Base-by-base conservation (phyloP, 768 basidiomycete genomes). In the Pleurotus tuber-regium region DNA sequence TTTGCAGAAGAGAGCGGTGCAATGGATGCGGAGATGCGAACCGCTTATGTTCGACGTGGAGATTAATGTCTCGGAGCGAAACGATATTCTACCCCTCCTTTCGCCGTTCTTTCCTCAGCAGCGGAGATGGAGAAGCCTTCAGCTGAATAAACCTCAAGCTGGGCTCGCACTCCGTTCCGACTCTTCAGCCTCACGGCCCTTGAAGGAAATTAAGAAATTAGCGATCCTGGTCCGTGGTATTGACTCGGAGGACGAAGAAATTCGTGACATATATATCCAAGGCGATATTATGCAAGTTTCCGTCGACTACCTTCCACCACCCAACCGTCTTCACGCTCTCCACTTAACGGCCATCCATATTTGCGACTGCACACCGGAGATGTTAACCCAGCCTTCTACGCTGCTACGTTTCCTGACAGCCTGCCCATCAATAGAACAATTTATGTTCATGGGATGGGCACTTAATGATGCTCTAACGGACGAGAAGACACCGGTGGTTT, bases 381-480 rank as follows among this genome's bases (percentile, higher is more conserved):
- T 68, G 54, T 70, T 65, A 59, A 69, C 74, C 14, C 71, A 71
- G 26, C 76, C 84, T 8, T 66, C 67, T 35, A 72, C 75, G 26
- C 68, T 88, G 35, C 75, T 89, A 54, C 67, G 69, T 38, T 85
- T 90, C 61, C 77, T 91, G 28, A 65, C 70, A 4, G 76, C 74
- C 24, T 87, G 80, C 57, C 84, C 87, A 1, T 69, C 73, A 49
- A 74, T 90, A 39, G 78, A 87, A 61, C 70, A 70, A 16, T 78
- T 89, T 55, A 71, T 72, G 46, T 76, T 83, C 42, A 72, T 70
- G 28, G 86, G 87, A 7, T 77, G 74, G 63, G 72, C 75, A 6
- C 73, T 71, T 42, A 76, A 80, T 56, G 71, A 74, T 54, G 61
- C 70, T 48, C 48, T 68, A 35, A 51, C 63, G 33, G 39, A 52